Conservation (phyloP, 2,329 filamentous ascomycete genomes). For the Teratosphaeria nubilosa region DNA sequence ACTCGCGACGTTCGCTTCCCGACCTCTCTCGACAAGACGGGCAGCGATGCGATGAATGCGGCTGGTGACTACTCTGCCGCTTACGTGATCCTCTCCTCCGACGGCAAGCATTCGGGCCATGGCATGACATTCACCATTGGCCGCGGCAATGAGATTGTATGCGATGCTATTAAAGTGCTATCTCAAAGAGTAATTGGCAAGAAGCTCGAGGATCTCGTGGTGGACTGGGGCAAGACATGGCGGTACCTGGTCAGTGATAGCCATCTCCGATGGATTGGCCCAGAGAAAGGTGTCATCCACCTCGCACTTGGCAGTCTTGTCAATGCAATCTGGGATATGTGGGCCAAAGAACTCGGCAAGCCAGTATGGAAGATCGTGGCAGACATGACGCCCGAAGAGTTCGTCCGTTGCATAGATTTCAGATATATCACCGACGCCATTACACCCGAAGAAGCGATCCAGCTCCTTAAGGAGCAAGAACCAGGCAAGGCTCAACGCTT, state of each 20-base stretch:
- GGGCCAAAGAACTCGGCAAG: constrained; percentile 77
- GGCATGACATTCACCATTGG: constrained; percentile 84
- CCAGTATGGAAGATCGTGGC: constrained; percentile 85
- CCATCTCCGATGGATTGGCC: constrained; percentile 87
- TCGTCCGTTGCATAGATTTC: constrained; percentile 85
- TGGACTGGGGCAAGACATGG: constrained; percentile 82
- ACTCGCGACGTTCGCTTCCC: constrained; percentile 42
- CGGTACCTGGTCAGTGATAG: constrained; percentile 82
- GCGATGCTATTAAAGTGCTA: constrained; percentile 69
- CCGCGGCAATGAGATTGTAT: constrained; percentile 87
- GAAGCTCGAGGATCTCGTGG: constrained; percentile 65
- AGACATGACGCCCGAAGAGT: constrained; percentile 81
- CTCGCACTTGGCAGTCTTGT: constrained; percentile 76
- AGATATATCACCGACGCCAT: constrained; percentile 91
- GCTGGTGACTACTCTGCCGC: constrained; percentile 86
- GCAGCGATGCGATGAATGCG: constrained; percentile 93
- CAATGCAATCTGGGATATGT: constrained; percentile 92
- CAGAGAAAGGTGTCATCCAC: constrained; percentile 89
- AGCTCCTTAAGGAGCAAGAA: constrained; percentile 57
- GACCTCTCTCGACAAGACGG: constrained; percentile 93
- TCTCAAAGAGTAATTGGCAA: constrained; percentile 65
- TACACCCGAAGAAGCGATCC: constrained; percentile 71
- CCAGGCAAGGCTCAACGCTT: constrained; percentile 60
- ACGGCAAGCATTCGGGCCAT: constrained; percentile 60
- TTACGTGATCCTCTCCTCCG: constrained; percentile 85